Conservation (phyloP, 306 rosid species). For the Oxytropis ochrocephala region DNA sequence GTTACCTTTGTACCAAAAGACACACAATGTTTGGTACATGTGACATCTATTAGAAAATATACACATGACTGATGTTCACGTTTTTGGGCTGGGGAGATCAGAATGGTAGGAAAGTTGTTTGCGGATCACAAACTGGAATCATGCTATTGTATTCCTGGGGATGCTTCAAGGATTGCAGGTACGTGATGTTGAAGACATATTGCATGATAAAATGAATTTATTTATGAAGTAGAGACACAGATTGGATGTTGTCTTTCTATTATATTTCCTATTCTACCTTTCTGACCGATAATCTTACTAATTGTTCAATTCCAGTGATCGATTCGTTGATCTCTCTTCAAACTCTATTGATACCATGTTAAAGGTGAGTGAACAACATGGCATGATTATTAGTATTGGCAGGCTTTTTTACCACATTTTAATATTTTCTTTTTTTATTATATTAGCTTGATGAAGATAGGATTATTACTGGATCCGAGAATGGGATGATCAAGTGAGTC, state of each 20-base stretch:
- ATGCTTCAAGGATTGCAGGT: constrained; percentile 91
- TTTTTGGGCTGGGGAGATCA: constrained; percentile 25
- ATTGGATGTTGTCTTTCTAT: neutral
- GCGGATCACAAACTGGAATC: constrained; percentile 77
- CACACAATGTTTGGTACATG: neutral
- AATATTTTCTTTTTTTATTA: neutral
- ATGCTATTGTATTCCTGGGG: constrained; percentile 86
- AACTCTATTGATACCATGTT: constrained; percentile 72
- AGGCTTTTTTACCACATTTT: neutral
- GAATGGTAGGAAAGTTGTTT: constrained; percentile 87
- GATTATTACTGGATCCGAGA: constrained; percentile 81
- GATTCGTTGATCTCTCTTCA: constrained; percentile 67
- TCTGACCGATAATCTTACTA: constrained; percentile 19
- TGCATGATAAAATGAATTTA: neutral
- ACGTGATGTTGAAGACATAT: neutral
- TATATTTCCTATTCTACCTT: constrained; percentile 1
- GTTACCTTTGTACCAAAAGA: neutral
- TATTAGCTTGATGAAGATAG: constrained; percentile 95
- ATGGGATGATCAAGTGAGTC: constrained; percentile 86
- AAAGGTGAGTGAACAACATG: constrained; percentile 47
- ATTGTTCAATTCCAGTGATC: constrained; percentile 57
- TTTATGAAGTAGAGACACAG: neutral
- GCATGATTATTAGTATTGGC: constrained; percentile 5
- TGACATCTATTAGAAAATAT: neutral
- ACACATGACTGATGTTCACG: neutral